Percentiles rank a stretch among this genome's conserved stretches.
Conservation (phyloP, 2,329 filamentous ascomycete genomes). For the Calonectria hongkongensis region DNA sequence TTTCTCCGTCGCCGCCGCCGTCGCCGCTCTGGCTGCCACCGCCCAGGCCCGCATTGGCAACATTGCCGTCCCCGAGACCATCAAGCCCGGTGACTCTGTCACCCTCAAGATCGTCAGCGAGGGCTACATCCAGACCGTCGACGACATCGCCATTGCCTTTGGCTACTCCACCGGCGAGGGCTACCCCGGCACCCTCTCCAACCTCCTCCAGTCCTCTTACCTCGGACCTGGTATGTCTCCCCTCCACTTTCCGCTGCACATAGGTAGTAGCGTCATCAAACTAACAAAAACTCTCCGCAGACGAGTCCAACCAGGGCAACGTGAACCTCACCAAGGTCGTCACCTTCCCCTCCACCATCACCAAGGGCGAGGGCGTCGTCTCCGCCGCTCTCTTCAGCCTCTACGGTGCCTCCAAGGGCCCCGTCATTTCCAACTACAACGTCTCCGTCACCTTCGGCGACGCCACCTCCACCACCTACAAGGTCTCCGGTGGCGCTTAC, state of each 20-base stretch:
- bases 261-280: too few species aligned
- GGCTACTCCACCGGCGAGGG: slow-evolving; percentile 56
- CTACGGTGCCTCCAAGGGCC: slow-evolving; percentile 51
- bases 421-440: slow-evolving; percentile 31
- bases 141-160: slow-evolving; percentile 67
- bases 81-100: slow-evolving; percentile 62
- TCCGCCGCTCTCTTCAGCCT: slow-evolving; percentile 56
- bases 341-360: slow-evolving; percentile 48
- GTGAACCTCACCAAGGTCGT: slow-evolving; percentile 54
- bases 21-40: slow-evolving; percentile 53
- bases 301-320: slow-evolving; percentile 47
- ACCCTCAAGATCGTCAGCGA: slow-evolving; percentile 62
- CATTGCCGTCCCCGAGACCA: slow-evolving; percentile 63
- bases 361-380: slow-evolving; percentile 52
- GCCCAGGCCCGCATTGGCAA: slow-evolving; percentile 65
- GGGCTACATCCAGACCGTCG: slow-evolving; percentile 66
- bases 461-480: slow-evolving; percentile 32
- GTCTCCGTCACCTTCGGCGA: slow-evolving; percentile 35
- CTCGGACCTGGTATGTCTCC: slow-evolving; percentile 58
- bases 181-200: slow-evolving; percentile 57
- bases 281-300: slow-evolving; percentile 38
- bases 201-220: slow-evolving; percentile 56
- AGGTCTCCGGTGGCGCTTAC: slow-evolving; percentile 4
- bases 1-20: slow-evolving; percentile 52
- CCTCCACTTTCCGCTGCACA: not conserved